phyloP scores from a whole-genome alignment of 163 green algal genomes.

The Smithsoniella earleae region DNA sequence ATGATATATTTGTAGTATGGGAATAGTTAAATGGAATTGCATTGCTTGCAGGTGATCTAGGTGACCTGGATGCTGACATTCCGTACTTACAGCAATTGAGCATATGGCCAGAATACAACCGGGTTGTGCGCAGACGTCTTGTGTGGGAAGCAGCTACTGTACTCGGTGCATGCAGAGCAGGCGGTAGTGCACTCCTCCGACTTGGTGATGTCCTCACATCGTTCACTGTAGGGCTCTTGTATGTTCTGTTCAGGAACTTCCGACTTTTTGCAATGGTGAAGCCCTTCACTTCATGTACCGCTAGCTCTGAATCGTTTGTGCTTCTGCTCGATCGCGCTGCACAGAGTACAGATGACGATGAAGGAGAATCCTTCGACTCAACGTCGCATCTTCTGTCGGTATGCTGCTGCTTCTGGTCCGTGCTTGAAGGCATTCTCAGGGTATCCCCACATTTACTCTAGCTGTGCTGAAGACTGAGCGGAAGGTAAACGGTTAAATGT shows the following conservation, averaged over 20 bases:
- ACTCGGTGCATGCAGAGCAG: conserved; percentile 30
- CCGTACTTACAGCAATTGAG: conserved; percentile 9
- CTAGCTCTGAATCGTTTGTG: conserved; percentile 33
- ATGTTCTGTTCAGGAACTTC: conserved; percentile 46
- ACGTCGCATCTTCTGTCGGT: background rate
- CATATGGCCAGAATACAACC: conserved; percentile 29
- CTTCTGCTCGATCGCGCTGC: conserved; percentile 1
- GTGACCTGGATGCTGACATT: background rate
- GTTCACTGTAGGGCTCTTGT: conserved; percentile 41
- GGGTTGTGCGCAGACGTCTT: conserved; percentile 29
- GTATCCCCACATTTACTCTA: background rate
- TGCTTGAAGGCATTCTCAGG: background rate
- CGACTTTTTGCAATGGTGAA: conserved; percentile 34
- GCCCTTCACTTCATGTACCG: conserved; percentile 39
- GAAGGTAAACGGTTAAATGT: background rate
- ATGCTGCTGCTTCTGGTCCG: background rate
- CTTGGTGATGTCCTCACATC: conserved; percentile 42
- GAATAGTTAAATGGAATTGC: background rate
- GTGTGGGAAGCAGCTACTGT: conserved; percentile 37
- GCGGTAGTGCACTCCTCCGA: conserved; percentile 40
- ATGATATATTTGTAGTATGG: too few relatives aligned
- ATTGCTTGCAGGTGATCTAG: background rate
- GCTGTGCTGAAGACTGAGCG: background rate
- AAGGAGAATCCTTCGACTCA: background rate
- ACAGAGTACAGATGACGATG: background rate